Evolutionary conservation across 805 yeast species (phyloP).

Genomic region (Hanseniaspora occidentalis): DNA sequence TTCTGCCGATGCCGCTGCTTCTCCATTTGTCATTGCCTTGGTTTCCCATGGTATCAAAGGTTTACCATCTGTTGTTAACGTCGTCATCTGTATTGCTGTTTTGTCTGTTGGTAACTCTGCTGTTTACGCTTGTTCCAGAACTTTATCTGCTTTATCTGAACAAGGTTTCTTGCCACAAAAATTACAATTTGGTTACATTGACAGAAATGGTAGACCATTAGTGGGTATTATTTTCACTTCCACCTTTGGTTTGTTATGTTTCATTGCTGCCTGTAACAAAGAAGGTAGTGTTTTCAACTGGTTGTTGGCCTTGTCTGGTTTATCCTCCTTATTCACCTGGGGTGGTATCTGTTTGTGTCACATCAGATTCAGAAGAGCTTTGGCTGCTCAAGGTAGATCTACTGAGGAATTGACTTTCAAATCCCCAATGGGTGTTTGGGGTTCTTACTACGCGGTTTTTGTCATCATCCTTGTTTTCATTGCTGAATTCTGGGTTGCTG

Average conservation of each 20-base stretch:
- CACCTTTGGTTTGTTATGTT: constrained; percentile 44
- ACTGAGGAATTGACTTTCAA: constrained; percentile 54
- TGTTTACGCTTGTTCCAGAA: constrained; percentile 60
- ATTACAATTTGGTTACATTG: constrained; percentile 43
- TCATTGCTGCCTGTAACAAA: constrained; percentile 40
- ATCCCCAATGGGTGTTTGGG: constrained; percentile 56
- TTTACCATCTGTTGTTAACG: constrained; percentile 54
- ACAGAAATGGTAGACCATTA: constrained; percentile 56
- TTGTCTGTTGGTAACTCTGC: constrained; percentile 63
- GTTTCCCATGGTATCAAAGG: constrained; percentile 50
- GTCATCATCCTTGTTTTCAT: constrained; percentile 49
- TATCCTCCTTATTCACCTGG: constrained; percentile 55
- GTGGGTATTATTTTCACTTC: constrained; percentile 40
- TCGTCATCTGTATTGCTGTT: constrained; percentile 53
- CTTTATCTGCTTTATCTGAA: constrained; percentile 48
- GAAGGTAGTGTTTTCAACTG: constrained; percentile 48
- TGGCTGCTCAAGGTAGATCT: constrained; percentile 53
- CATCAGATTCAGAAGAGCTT: constrained; percentile 51
- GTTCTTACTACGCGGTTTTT: constrained; percentile 49
- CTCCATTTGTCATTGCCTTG: constrained; percentile 71
- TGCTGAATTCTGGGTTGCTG: constrained; percentile 76
- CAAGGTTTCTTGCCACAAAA: constrained; percentile 45
- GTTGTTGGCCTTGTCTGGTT: constrained; percentile 53
- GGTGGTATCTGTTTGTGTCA: constrained; percentile 46
- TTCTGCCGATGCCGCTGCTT: constrained; percentile 49